A percentile compares a stretch with the other conserved stretches of the same genome.
phyloP scores from a whole-genome alignment of 257 asterid species.

The Nicotiana sylvestris region DNA sequence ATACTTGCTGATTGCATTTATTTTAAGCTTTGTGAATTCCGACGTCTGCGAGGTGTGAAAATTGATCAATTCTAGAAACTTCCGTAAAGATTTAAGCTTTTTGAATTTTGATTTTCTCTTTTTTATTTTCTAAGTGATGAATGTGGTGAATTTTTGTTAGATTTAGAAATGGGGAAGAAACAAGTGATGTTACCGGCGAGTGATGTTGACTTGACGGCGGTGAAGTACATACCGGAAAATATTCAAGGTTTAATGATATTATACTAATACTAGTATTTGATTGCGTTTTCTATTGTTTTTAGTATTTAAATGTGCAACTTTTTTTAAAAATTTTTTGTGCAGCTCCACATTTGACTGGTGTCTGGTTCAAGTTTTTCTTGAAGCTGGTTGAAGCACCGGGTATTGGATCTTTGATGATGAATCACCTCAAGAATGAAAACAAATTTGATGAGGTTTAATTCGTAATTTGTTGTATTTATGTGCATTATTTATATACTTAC shows the following conservation, averaged over 20 bases:
- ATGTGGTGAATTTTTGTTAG: not conserved
- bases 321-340: conserved; percentile 18
- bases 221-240: conserved; percentile 48
- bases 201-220: conserved; percentile 67
- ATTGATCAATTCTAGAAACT: not conserved
- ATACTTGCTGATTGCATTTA: not conserved
- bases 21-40: not conserved
- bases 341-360: conserved; percentile 97
- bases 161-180: conserved; percentile 59
- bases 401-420: conserved; percentile 53
- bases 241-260: conserved; percentile 48
- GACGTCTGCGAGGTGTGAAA: not conserved
- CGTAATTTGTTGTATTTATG: not conserved
- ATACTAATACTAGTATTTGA: not conserved
- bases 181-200: conserved; percentile 69
- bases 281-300: not conserved
- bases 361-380: conserved; percentile 53
- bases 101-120: not conserved
- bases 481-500: not conserved
- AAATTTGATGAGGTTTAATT: conserved; percentile 55
- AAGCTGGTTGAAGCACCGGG: conserved; percentile 56
- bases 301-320: not conserved
- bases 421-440: conserved; percentile 58
- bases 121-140: not conserved
- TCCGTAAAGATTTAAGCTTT: no score